Percentiles rank a stretch among this genome's conserved stretches.
These are phyloP conservation scores for Mollisia scopiformis DNA, from an alignment of 2,329 filamentous ascomycete genomes.

Conservation along the genomic window DNA sequence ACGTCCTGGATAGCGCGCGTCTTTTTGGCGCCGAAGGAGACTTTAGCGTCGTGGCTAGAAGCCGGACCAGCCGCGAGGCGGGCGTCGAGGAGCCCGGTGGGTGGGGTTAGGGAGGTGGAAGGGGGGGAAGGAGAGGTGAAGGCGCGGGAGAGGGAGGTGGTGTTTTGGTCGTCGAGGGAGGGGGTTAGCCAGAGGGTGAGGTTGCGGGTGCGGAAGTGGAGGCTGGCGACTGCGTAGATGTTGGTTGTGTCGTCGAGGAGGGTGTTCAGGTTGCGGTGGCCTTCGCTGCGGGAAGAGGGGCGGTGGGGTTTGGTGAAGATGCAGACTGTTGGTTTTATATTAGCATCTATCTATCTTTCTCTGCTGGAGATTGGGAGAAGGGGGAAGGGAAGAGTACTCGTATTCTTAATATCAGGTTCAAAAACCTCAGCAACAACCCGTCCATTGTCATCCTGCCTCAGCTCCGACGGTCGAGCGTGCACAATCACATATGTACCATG, in stretches of 20 bases:
- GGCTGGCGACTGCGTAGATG: neutral
- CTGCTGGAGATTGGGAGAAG: neutral
- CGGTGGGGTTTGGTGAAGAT: neutral
- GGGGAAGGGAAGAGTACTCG: neutral
- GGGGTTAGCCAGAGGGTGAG: neutral
- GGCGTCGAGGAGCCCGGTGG: neutral
- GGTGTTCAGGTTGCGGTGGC: neutral
- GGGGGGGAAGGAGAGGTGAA: neutral
- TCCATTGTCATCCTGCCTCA: neutral
- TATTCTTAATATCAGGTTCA: neutral
- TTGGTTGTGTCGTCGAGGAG: neutral
- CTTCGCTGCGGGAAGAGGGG: neutral
- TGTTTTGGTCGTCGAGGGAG: neutral
- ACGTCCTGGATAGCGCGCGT: neutral
- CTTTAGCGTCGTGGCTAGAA: neutral
- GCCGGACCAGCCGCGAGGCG: neutral
- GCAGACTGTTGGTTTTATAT: neutral
- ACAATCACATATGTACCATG: constrained; percentile 7
- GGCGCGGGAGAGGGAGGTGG: neutral
- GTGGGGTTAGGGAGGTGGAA: neutral
- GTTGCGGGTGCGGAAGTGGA: neutral
- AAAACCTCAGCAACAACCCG: neutral
- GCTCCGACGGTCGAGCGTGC: neutral
- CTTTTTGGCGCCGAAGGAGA: neutral
- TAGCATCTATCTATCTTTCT: neutral